These are phyloP conservation scores for Nicotiana obtusifolia DNA, from an alignment of 257 asterid species.

Conservation along the genomic window DNA sequence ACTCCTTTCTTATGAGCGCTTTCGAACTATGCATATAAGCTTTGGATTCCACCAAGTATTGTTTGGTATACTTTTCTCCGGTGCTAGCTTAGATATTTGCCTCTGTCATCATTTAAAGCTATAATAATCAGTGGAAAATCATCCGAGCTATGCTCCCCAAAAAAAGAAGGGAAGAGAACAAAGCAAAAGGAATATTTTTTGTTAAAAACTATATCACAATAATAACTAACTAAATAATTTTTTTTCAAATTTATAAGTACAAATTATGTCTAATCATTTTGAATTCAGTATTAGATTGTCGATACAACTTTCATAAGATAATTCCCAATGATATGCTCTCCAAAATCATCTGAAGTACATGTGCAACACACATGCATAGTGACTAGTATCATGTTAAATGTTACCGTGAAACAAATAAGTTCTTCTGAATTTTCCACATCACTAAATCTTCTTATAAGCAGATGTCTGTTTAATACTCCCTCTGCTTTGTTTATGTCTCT, in stretches of 20 bases:
- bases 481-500: no score
- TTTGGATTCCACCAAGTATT: not conserved
- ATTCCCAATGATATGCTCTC: not conserved
- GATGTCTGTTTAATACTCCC: not conserved
- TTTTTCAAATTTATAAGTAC: not conserved
- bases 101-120: not conserved
- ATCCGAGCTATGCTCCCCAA: not conserved
- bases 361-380: not conserved
- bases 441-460: not conserved
- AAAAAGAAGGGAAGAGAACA: no score
- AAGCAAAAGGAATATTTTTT: not conserved
- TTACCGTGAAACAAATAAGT: not conserved
- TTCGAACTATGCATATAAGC: not conserved
- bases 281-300: not conserved
- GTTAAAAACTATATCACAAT: not conserved
- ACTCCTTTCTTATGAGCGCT: not conserved
- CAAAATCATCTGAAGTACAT: no score
- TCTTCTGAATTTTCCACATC: not conserved
- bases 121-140: not conserved
- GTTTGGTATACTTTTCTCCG: not conserved
- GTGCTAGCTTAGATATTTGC: not conserved
- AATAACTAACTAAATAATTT: not conserved
- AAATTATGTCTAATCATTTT: not conserved
- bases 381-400: not conserved
- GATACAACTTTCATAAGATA: not conserved